Base-by-base conservation (phyloP, 352 stramenopile genomes). In the Pythium graminicola region DNA sequence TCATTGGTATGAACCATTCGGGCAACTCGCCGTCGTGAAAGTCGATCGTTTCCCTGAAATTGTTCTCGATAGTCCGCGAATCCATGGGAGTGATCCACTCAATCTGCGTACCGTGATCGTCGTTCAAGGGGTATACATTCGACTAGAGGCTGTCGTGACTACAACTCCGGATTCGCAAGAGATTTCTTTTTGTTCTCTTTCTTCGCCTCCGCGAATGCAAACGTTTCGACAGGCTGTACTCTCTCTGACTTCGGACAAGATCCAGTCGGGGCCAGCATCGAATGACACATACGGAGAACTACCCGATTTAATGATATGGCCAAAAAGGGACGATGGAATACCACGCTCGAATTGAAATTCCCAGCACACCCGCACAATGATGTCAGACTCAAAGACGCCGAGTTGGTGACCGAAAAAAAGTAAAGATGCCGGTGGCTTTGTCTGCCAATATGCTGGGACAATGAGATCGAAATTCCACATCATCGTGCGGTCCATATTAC, bases 341-440 rank as follows among this genome's bases (percentile, higher is more conserved):
- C 47, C 35, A 17, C 47, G 17, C 19, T 55, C 39, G 20, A 65
- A 62, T 4, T 39, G 28, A 29, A 57, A 65, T 20, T 62, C 51
- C 52, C 58, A 65, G 29, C 44, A 46, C 9, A 62, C 51, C 19
- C 26, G 56, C 13, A 10, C 23, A 33, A 10, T 14, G n/a, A 17
- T 10, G 2, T 49, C 23, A 8, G 13, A 9, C 9, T 33, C 23
- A 20, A 9, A 10, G 17, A 49, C 9, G 42, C 23, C 14, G 1
- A 31, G 14, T 4, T 20, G 13, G 20, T 17, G 7, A 14, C 26
- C 38, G 3, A 31, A 20, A 35, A 43, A 33, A 13, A 13, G 28
- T 29, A 26, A 50, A 8, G 31, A 43, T 14, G 29, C 46, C 1
- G 28, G 23, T 9, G n/a, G 36, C 9, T 53, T 43, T 19, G 46